These are phyloP conservation scores for Alternaria gaisen DNA, from an alignment of 2,329 filamentous ascomycete species.

Conservation along the genomic window DNA sequence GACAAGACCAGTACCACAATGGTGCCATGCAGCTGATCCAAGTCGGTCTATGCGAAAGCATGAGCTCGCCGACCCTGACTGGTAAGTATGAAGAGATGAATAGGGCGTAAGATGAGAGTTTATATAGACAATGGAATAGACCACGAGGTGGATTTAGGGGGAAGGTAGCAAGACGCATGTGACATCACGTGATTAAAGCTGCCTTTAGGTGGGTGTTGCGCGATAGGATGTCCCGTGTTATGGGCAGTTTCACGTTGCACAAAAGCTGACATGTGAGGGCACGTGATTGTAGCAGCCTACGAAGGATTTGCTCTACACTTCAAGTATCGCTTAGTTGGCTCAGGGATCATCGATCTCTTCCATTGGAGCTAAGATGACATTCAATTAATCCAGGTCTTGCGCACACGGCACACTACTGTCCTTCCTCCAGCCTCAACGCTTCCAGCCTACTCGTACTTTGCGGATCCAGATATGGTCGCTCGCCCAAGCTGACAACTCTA, in stretches of 20 bases:
- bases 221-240: neutral
- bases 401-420: neutral
- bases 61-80: conserved; percentile 18
- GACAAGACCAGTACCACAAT: conserved; percentile 13
- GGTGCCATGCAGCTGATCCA: conserved; percentile 19
- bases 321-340: neutral
- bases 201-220: neutral
- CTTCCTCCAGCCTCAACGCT: conserved; percentile 20
- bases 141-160: neutral
- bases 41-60: conserved; percentile 13
- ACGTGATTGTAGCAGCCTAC: conserved; percentile 7
- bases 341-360: neutral
- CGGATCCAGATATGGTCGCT: conserved; percentile 65
- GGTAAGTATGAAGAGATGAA: conserved; percentile 15
- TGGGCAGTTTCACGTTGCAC: neutral
- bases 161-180: neutral
- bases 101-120: neutral
- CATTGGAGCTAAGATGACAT: neutral
- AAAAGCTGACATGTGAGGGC: conserved; percentile 5
- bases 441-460: conserved; percentile 59
- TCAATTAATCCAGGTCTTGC: neutral
- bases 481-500: conserved; percentile 65
- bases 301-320: neutral
- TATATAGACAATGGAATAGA: neutral
- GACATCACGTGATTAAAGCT: neutral